These are phyloP conservation scores for Rhynchosporium secalis DNA, from an alignment of 2,329 filamentous ascomycete genomes.

Conservation along the genomic window DNA sequence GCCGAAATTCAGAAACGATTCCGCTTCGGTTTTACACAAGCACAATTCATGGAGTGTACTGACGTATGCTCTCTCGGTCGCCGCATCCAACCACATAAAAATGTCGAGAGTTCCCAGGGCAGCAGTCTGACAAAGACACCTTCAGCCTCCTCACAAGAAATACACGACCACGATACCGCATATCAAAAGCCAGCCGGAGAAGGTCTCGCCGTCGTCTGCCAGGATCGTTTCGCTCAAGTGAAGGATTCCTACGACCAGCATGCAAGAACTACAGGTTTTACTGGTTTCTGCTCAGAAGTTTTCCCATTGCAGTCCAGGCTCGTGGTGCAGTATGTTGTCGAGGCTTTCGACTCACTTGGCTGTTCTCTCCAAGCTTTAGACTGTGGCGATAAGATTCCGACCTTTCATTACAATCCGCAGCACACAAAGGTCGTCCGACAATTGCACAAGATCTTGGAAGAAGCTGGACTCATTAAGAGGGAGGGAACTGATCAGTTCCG, in stretches of 20 bases:
- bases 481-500: constrained; percentile 15
- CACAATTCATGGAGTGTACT: neutral
- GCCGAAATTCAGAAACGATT: neutral
- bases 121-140: too few relatives aligned
- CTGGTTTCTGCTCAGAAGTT: constrained; percentile 35
- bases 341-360: constrained; percentile 39
- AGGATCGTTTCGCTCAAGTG: neutral
- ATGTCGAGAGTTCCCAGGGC: too few relatives aligned
- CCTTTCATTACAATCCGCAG: constrained; percentile 24
- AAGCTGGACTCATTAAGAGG: constrained; percentile 25
- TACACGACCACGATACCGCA: neutral
- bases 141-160: too few relatives aligned
- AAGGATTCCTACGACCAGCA: neutral
- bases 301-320: constrained; percentile 39
- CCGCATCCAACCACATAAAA: too few relatives aligned
- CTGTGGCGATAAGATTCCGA: constrained; percentile 27
- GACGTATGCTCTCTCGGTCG: too few relatives aligned
- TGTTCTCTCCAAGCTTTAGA: constrained; percentile 31
- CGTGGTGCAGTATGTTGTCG: constrained; percentile 39
- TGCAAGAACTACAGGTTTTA: neutral
- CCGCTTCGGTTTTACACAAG: neutral
- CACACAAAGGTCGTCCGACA: constrained; percentile 37
- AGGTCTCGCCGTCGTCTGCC: too few relatives aligned
- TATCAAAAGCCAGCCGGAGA: neutral
- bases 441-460: constrained; percentile 36